Percentiles rank a stretch among this genome's conserved stretches.
Conservation (phyloP, 2,329 filamentous ascomycete genomes). For the Whalleya microplaca region DNA sequence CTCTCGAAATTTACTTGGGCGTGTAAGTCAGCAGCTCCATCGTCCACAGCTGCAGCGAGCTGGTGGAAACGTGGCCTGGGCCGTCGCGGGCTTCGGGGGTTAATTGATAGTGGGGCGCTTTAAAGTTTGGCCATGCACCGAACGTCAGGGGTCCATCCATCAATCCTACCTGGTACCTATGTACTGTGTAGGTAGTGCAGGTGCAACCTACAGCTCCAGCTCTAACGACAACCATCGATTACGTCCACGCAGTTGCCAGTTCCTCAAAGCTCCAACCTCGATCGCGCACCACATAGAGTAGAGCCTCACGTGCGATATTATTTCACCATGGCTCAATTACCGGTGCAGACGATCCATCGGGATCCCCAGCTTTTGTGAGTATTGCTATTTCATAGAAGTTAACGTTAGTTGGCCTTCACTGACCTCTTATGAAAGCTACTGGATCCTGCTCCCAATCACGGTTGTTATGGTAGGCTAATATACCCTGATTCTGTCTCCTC, state of each 20-base stretch:
- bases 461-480: slow-evolving; percentile 77
- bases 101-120: slow-evolving; percentile 14
- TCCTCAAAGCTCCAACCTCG: not conserved
- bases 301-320: slow-evolving; percentile 1
- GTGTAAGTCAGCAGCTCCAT: not conserved
- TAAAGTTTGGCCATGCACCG: slow-evolving; percentile 24
- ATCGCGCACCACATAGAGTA: slow-evolving; percentile 3
- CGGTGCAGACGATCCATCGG: slow-evolving; percentile 93
- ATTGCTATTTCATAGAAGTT: slow-evolving; percentile 5
- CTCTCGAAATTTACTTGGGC: too few species aligned
- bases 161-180: not conserved
- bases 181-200: not conserved
- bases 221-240: not conserved
- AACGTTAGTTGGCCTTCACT: slow-evolving; percentile 10
- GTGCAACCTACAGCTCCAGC: not conserved
- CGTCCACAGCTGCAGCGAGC: not conserved
- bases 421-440: slow-evolving; percentile 69
- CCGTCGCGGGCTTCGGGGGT: too few species aligned
- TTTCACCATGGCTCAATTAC: slow-evolving; percentile 74
- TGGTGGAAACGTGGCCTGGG: not conserved
- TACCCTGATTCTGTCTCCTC: not conserved
- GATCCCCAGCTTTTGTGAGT: slow-evolving; percentile 97
- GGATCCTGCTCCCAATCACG: slow-evolving; percentile 97
- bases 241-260: not conserved
- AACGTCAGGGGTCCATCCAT: too few species aligned